A percentile compares a stretch with the other conserved stretches of the same genome.
Evolutionary conservation across 2,329 filamentous ascomycete genomes (phyloP).

Genomic region (Pseudopithomyces maydicus): DNA sequence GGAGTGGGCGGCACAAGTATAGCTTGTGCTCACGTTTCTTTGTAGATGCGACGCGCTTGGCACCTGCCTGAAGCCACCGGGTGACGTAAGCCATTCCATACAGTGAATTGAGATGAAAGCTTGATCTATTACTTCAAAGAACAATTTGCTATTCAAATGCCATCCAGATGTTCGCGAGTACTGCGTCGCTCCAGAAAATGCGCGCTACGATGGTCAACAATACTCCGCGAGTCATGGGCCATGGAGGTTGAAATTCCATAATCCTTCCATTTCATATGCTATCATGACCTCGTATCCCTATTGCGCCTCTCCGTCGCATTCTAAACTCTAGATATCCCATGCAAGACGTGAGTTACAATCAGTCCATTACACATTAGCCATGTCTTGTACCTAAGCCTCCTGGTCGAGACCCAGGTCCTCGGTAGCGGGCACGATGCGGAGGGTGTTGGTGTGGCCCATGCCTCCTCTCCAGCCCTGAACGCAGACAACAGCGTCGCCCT

Average conservation of each 20-base stretch:
- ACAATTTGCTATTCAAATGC: background rate
- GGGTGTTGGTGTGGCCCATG: conserved; percentile 89
- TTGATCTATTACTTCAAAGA: background rate
- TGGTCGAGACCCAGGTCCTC: conserved; percentile 57
- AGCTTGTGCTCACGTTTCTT: conserved; percentile 9
- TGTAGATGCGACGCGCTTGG: conserved; percentile 9
- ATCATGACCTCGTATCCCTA: conserved; percentile 8
- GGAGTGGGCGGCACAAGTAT: conserved; percentile 21
- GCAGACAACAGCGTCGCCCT: conserved; percentile 77
- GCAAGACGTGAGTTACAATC: conserved; percentile 7
- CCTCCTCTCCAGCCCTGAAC: conserved; percentile 92
- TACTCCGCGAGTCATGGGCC: background rate
- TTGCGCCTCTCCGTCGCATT: conserved; percentile 7
- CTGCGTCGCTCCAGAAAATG: background rate
- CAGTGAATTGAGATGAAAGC: background rate
- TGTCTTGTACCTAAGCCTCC: conserved; percentile 44
- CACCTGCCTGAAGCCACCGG: conserved; percentile 2
- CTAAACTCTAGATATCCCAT: background rate
- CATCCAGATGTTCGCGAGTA: background rate
- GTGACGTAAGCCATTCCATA: conserved; percentile 1
- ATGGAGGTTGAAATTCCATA: conserved; percentile 5
- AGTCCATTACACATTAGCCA: conserved; percentile 19
- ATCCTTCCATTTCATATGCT: conserved; percentile 6
- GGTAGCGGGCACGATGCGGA: conserved; percentile 57
- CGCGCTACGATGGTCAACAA: background rate